phyloP scores from a whole-genome alignment of 169 alveolate genomes.

The Eimeria necatrix region DNA sequence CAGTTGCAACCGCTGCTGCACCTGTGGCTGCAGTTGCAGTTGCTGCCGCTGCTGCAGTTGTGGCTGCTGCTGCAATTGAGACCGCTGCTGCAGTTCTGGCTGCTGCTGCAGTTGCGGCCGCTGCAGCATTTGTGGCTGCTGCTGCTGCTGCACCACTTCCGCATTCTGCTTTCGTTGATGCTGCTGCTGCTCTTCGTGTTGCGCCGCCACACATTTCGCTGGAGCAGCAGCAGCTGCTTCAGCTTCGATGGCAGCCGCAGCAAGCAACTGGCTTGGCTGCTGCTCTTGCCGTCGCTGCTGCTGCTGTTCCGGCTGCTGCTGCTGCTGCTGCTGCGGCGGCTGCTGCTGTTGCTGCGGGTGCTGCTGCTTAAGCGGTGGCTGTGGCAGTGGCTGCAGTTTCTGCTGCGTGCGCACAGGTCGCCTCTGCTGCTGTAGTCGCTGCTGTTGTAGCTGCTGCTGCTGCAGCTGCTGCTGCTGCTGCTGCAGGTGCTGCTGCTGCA shows the following conservation, averaged over 20 bases:
- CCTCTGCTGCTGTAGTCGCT: background rate
- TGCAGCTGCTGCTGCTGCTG: conserved; percentile 33
- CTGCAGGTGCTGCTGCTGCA: conserved; percentile 61
- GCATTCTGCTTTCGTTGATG: too few species aligned
- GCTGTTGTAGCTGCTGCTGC: conserved; percentile 7
- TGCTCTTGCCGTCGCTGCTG: too few species aligned
- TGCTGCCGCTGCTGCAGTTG: conserved; percentile 23
- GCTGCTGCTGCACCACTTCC: background rate
- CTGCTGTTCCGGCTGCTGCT: background rate
- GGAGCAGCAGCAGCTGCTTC: background rate
- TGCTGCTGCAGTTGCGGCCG: background rate
- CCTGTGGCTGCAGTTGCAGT: background rate
- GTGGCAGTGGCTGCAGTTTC: background rate
- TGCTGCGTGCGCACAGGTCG: too few species aligned
- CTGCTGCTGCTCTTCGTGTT: too few species aligned
- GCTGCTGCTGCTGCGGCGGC: background rate
- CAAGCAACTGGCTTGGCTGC: too few species aligned
- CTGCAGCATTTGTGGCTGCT: background rate
- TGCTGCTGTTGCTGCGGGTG: background rate
- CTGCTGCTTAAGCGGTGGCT: background rate
- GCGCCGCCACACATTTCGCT: background rate
- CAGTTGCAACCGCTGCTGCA: background rate
- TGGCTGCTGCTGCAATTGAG: background rate
- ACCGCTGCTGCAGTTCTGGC: too few species aligned
- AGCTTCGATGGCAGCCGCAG: background rate